Conservation (phyloP, 306 rosid genomes). For the Purshia tridentata region DNA sequence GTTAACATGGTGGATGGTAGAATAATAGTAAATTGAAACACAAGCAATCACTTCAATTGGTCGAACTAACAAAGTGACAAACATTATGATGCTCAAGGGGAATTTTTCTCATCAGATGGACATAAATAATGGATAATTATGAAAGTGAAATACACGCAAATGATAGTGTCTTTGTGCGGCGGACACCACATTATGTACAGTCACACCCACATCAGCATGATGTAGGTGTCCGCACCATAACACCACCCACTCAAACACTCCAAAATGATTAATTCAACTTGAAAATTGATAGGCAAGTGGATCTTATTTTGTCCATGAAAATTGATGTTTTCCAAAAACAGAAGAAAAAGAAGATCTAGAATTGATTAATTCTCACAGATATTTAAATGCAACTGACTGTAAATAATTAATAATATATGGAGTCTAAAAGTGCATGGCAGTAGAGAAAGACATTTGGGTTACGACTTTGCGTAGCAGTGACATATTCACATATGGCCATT, state of each 20-base stretch:
- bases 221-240: no score
- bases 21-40: background rate
- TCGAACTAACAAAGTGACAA: background rate
- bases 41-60: conserved; percentile 1
- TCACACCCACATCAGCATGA: no score
- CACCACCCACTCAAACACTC: no score
- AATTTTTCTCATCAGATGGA: no score
- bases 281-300: background rate
- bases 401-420: no score
- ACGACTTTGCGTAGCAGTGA: background rate
- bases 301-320: background rate
- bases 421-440: background rate
- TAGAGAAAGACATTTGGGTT: background rate
- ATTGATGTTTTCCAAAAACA: background rate
- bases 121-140: no score
- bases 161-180: no score
- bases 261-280: background rate
- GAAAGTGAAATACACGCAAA: no score
- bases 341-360: background rate
- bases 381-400: background rate
- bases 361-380: background rate
- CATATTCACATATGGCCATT: background rate
- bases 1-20: background rate
- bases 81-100: background rate
- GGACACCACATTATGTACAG: no score